phyloP scores from a whole-genome alignment of 805 yeast genomes.

The Barnettozyma salicaria region DNA sequence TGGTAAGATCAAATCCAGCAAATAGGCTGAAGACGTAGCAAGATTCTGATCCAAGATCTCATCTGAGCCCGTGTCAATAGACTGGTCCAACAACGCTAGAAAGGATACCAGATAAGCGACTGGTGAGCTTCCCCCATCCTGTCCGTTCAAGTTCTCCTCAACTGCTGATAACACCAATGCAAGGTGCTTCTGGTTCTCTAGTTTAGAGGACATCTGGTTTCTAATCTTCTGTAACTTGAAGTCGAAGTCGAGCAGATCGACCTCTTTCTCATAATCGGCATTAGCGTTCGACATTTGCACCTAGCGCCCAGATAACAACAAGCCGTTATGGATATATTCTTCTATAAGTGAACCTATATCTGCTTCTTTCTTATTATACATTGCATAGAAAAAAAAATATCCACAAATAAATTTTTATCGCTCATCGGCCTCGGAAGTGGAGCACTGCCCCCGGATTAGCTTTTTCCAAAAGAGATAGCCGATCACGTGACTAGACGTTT shows the following conservation, averaged over 20 bases:
- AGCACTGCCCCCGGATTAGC: too few species aligned
- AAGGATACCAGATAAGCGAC: slow-evolving; percentile 84
- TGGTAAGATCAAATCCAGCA: slow-evolving; percentile 75
- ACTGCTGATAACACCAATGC: slow-evolving; percentile 83
- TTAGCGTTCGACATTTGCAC: slow-evolving; percentile 1
- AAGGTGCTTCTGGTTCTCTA: slow-evolving; percentile 79
- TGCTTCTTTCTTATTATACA: too few species aligned
- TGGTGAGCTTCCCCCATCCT: slow-evolving; percentile 42
- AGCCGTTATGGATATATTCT: too few species aligned
- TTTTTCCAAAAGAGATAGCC: too few species aligned
- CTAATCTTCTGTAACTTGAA: slow-evolving; percentile 64
- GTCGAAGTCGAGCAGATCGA: slow-evolving; percentile 34
- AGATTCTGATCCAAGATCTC: slow-evolving; percentile 51
- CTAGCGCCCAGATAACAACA: too few species aligned
- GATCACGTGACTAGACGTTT: too few species aligned
- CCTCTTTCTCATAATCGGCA: slow-evolving; percentile 16
- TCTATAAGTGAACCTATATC: too few species aligned
- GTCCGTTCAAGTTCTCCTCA: slow-evolving; percentile 68
- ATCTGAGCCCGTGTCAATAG: slow-evolving; percentile 43
- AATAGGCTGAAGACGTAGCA: slow-evolving; percentile 72
- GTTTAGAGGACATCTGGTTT: slow-evolving; percentile 65
- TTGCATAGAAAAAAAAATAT: too few species aligned
- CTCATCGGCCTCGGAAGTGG: slow-evolving; percentile 10
- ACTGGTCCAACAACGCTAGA: slow-evolving; percentile 73
- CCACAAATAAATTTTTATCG: slow-evolving; percentile 9